phyloP scores from a whole-genome alignment of 2,329 filamentous ascomycete genomes.

The Trichoderma brevicompactum region DNA sequence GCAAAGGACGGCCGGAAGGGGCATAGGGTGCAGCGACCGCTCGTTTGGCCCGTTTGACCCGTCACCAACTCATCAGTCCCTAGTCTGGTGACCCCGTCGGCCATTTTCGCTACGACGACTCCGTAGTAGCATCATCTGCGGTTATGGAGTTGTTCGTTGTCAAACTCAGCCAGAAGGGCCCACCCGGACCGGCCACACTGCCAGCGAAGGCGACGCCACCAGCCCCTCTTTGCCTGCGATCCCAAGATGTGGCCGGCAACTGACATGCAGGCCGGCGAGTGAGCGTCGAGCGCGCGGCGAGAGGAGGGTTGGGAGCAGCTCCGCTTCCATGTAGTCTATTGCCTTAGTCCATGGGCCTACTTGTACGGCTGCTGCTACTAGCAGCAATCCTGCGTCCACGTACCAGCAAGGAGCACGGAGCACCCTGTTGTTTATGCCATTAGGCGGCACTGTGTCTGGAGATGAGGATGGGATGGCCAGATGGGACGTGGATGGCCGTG shows the following conservation, averaged over 20 bases:
- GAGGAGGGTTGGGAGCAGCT: no score
- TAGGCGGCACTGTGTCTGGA: no score
- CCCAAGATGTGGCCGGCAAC: conserved; percentile 31
- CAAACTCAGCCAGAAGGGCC: conserved; percentile 28
- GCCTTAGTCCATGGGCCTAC: neutral
- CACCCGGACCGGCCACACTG: conserved; percentile 23
- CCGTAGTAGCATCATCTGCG: conserved; percentile 27
- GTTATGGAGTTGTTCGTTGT: conserved; percentile 30
- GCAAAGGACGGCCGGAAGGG: conserved; percentile 17
- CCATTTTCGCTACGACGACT: conserved; percentile 28
- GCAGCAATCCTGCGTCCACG: neutral
- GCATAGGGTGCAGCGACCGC: conserved; percentile 30
- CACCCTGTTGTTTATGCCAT: no score
- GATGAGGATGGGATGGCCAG: neutral
- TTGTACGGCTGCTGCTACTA: neutral
- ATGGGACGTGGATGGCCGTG: conserved; percentile 26
- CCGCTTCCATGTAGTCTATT: conserved; percentile 7
- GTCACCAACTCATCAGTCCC: conserved; percentile 29
- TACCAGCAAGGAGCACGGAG: no score
- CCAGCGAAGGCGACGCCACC: conserved; percentile 31
- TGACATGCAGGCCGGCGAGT: conserved; percentile 30
- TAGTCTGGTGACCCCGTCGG: conserved; percentile 30
- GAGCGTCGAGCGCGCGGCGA: neutral
- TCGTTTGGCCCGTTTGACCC: conserved; percentile 29
- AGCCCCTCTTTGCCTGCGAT: conserved; percentile 29